Conservation (phyloP, 371 early-diverging fungal species). For the Syncephalastrum racemosum region DNA sequence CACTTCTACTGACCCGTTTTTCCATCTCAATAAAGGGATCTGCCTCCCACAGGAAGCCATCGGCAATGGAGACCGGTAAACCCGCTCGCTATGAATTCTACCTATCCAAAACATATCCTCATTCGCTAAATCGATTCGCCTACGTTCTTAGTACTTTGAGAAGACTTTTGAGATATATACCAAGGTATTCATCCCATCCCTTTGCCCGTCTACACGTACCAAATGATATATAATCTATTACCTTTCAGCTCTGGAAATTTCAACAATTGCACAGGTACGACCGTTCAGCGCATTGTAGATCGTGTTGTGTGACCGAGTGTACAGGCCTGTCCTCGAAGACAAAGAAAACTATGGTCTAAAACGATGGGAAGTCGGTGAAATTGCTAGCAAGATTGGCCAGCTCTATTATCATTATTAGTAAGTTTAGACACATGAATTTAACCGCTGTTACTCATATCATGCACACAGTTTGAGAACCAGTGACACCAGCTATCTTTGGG, state of each 20-base stretch:
- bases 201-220: neutral
- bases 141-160: conserved; percentile 82
- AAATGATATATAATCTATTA: conserved; percentile 4
- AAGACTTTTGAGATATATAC: conserved; percentile 96
- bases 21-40: conserved; percentile 45
- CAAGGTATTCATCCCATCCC: conserved; percentile 48
- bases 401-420: conserved; percentile 88
- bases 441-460: neutral
- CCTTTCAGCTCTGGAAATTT: conserved; percentile 85
- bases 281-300: neutral
- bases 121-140: no score
- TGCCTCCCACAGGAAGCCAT: conserved; percentile 74
- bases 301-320: neutral
- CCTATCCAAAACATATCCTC: neutral
- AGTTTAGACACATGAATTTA: conserved; percentile 11
- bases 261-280: conserved; percentile 85
- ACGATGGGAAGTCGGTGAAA: conserved; percentile 97
- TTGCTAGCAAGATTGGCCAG: conserved; percentile 97
- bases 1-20: neutral
- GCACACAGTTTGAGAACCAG: conserved; percentile 78
- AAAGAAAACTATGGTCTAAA: conserved; percentile 89
- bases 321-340: conserved; percentile 79
- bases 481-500: conserved; percentile 93
- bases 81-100: conserved; percentile 1
- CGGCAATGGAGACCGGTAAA: conserved; percentile 74